Evolutionary conservation across 2,329 filamentous ascomycete genomes (phyloP), one percentile per base, ranked within the genome.

Genomic region (Cladosporium colombiae): DNA sequence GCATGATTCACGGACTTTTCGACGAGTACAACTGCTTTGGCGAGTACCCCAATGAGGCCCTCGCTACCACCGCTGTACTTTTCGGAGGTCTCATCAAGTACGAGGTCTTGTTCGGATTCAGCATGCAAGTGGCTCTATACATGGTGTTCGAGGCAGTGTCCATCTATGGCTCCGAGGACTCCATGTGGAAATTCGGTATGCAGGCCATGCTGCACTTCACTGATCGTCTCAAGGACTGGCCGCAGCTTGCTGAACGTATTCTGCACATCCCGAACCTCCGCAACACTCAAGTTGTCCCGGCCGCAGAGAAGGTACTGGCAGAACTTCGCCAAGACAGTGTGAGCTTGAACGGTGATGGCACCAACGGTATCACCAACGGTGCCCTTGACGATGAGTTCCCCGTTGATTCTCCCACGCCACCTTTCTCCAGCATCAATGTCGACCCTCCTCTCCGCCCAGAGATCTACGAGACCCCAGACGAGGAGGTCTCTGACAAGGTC

Each of bases 71-170:
- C 0, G 94, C 95, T 4, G 93, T 99, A 11, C 85, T 99, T 31
- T 99, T 99, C 76, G 95, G 95, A 64, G 95, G 94, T 31, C 95
- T 98, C 8, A 97, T 99, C 73, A 93, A 93, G 61, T 95, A 92
- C 80, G 93, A 93, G 74, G 85, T 99, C 7, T 91, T 99, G 60
- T 92, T 93, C 6, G 90, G 93, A 50, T 86, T 99, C 21, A 92
- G 95, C 3, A 86, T 98, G 37, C 93, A 97, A 75, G 93, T 97
- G 65, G 95, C 92, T n/a, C 83, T 98, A 18, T 93, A 91, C 18
- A 97, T 99, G 92, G 96, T 99, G 69, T 83, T 98, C n/a, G 93
- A 99, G 77, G 92, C 95, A 14, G 93, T 99, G 27, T 86, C 92
- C 69, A 93, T 97, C 69, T 92, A 95, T 73, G 81, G 85, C 35